Conservation (phyloP, 192 early-diverging fungal species). For the Coemansia guatemalensis region DNA sequence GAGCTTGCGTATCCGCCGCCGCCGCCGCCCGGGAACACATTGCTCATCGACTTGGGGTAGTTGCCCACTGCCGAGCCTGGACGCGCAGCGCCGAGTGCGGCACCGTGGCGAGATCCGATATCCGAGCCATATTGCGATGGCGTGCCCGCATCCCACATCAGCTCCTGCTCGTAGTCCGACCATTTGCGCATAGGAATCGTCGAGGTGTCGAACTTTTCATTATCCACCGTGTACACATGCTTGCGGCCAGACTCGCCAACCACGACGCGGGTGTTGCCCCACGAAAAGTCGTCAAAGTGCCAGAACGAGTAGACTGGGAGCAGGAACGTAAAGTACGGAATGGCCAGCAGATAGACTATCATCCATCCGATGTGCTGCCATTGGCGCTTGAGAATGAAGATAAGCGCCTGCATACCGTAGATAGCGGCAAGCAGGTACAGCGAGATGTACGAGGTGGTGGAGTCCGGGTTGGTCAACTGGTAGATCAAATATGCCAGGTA, state of each 20-base stretch:
- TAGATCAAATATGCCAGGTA: constrained; percentile 88
- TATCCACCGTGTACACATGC: constrained; percentile 60
- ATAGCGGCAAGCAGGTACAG: constrained; percentile 81
- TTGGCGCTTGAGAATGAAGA: constrained; percentile 85
- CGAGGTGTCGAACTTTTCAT: constrained; percentile 75
- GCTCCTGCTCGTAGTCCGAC: constrained; percentile 78
- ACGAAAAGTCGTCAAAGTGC: constrained; percentile 99
- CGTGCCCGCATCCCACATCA: constrained; percentile 63
- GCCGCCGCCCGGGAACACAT: constrained; percentile 16
- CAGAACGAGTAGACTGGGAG: constrained; percentile 95
- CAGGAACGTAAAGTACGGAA: constrained; percentile 81
- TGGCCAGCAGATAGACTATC: constrained; percentile 91
- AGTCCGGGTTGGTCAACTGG: constrained; percentile 55
- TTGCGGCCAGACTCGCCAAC: constrained; percentile 82
- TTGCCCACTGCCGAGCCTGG: constrained; percentile 48
- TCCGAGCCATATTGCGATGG: constrained; percentile 47
- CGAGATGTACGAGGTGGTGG: constrained; percentile 73
- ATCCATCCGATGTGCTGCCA: constrained; percentile 96
- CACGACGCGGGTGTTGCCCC: constrained; percentile 95
- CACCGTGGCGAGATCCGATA: constrained; percentile 34
- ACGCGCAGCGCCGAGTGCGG: constrained; percentile 27
- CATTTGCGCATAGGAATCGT: constrained; percentile 76
- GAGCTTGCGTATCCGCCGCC: constrained; percentile 25
- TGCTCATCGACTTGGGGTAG: constrained; percentile 42
- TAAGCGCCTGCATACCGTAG: constrained; percentile 87